These are phyloP conservation scores for Fagus sylvatica DNA, from an alignment of 306 rosid genomes.

Conservation along the genomic window DNA sequence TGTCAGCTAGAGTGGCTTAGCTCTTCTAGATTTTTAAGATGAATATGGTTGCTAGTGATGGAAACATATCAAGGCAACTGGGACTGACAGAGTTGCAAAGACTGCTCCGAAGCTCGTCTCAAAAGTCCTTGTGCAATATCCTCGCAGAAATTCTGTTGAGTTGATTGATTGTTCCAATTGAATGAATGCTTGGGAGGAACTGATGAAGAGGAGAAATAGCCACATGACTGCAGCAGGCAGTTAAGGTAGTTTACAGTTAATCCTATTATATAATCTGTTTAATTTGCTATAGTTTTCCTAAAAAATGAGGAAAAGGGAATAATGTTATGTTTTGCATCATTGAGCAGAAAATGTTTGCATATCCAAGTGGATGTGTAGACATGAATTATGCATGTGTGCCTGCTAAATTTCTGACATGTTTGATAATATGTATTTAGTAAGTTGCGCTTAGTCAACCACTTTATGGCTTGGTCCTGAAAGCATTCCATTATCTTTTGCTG, in stretches of 20 bases:
- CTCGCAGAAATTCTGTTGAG: not conserved
- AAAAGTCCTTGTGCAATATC: not conserved
- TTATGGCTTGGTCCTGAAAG: too few species aligned
- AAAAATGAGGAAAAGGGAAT: not conserved
- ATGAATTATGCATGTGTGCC: not conserved
- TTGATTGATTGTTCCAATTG: not conserved
- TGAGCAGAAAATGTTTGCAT: not conserved
- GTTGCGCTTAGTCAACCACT: too few species aligned
- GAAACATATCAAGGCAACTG: not conserved
- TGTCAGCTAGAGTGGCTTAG: slow-evolving; percentile 8
- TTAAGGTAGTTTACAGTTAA: not conserved
- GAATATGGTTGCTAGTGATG: not conserved
- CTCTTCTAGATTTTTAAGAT: not conserved
- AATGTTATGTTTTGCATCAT: not conserved
- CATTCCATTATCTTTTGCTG: too few species aligned
- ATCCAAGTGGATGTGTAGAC: not conserved
- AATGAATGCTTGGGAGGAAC: not conserved
- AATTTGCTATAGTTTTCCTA: not conserved
- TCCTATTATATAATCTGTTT: not conserved
- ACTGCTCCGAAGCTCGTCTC: not conserved
- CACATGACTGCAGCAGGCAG: not conserved
- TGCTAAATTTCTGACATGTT: too few species aligned
- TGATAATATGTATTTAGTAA: too few species aligned
- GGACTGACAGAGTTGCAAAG: not conserved
- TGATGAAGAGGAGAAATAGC: not conserved